Percentiles rank a stretch among this genome's conserved stretches.
phyloP scores from a whole-genome alignment of 1,284 basidiomycete species.

The Naganishia sp. region DNA sequence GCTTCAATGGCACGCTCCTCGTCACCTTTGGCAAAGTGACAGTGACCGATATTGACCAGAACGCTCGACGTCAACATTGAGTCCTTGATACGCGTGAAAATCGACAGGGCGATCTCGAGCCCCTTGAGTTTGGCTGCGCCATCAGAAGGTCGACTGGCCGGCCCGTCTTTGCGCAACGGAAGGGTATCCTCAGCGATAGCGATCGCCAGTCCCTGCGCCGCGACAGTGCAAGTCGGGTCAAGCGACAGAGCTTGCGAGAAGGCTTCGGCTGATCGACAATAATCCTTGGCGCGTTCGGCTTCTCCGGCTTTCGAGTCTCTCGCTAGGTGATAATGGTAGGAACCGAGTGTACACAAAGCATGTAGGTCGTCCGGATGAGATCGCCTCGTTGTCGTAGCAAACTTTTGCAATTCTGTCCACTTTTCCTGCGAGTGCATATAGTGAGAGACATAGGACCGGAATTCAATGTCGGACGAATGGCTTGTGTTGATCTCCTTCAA shows the following conservation, averaged over 20 bases:
- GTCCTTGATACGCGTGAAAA: slow-evolving; percentile 86
- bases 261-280: slow-evolving; percentile 78
- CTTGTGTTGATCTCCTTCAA: slow-evolving; percentile 81
- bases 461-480: slow-evolving; percentile 69
- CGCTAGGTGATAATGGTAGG: slow-evolving; percentile 78
- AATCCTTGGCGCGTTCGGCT: slow-evolving; percentile 72
- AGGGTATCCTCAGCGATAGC: slow-evolving; percentile 85
- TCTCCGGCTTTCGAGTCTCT: slow-evolving; percentile 58
- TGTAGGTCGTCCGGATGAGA: slow-evolving; percentile 84
- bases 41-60: slow-evolving; percentile 92
- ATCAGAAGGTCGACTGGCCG: slow-evolving; percentile 42
- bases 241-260: slow-evolving; percentile 83
- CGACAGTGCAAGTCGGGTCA: slow-evolving; percentile 80
- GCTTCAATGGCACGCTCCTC: slow-evolving; percentile 91
- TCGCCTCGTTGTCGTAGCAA: slow-evolving; percentile 78
- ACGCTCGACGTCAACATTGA: slow-evolving; percentile 80
- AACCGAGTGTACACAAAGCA: slow-evolving; percentile 81
- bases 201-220: slow-evolving; percentile 89
- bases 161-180: slow-evolving; percentile 51
- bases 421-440: slow-evolving; percentile 32
- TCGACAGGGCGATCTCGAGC: slow-evolving; percentile 76
- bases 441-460: slow-evolving; percentile 48
- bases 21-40: slow-evolving; percentile 84
- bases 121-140: slow-evolving; percentile 60
- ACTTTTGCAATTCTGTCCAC: slow-evolving; percentile 67